Evolutionary conservation across 2,329 filamentous ascomycete genomes (phyloP).

Genomic region (Scedosporium boydii): DNA sequence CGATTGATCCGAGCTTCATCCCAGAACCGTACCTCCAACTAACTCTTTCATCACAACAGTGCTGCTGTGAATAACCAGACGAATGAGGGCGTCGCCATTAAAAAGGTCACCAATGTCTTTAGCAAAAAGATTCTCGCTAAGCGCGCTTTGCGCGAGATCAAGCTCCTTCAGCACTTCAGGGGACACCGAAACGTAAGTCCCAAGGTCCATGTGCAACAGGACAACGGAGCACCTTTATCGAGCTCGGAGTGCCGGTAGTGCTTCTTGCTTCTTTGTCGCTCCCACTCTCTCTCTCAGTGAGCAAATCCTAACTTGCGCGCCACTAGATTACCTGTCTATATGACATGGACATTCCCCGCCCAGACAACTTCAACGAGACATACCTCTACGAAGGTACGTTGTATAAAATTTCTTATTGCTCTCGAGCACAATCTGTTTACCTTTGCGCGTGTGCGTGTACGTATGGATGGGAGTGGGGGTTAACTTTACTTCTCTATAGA

Average conservation of each 20-base stretch:
- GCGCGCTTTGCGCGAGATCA: slow-evolving; percentile 95
- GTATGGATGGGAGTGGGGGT: no score
- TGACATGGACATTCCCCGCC: slow-evolving; percentile 97
- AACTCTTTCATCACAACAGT: slow-evolving; percentile 34
- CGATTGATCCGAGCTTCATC: not conserved
- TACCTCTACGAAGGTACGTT: slow-evolving; percentile 90
- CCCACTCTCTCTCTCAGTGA: no score
- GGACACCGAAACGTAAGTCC: slow-evolving; percentile 70
- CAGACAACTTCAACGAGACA: slow-evolving; percentile 97
- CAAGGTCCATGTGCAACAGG: not conserved
- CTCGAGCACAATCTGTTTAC: not conserved
- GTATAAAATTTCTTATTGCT: not conserved
- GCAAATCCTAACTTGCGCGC: no score
- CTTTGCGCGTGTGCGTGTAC: no score
- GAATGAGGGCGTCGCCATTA: slow-evolving; percentile 91
- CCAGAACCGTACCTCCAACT: not conserved
- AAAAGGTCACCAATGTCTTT: slow-evolving; percentile 99
- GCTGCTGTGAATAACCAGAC: slow-evolving; percentile 88
- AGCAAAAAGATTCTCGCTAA: slow-evolving; percentile 99
- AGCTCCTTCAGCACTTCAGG: slow-evolving; percentile 95
- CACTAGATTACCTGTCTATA: slow-evolving; percentile 91
- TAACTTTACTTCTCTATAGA: slow-evolving; percentile 41
- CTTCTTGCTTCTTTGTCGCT: no score
- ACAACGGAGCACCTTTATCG: not conserved
- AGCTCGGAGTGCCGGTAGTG: not conserved